These are phyloP conservation scores for Arthrinium phaeospermum DNA, from an alignment of 2,329 filamentous ascomycete species.

Conservation along the genomic window DNA sequence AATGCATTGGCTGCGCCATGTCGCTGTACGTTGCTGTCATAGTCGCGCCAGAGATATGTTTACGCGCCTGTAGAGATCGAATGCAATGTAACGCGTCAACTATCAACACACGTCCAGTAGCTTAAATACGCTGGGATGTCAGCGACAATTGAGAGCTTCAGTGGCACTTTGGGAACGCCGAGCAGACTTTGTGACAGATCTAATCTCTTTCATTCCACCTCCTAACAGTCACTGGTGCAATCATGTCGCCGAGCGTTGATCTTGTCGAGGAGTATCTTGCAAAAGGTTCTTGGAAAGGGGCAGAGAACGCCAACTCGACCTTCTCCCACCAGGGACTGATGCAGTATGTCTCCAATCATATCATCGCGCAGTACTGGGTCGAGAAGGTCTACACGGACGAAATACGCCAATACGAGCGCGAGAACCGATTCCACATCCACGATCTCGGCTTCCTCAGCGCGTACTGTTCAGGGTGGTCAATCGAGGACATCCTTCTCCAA, in stretches of 20 bases:
- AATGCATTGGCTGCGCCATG: background rate
- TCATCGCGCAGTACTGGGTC: conserved; percentile 7
- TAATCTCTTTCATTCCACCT: background rate
- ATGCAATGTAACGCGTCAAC: background rate
- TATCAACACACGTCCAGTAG: background rate
- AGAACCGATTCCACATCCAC: background rate
- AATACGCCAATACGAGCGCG: conserved; percentile 9
- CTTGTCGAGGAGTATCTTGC: conserved; percentile 1
- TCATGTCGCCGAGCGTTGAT: conserved; percentile 1
- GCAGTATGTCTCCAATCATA: background rate
- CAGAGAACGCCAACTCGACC: background rate
- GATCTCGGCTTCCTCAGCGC: background rate
- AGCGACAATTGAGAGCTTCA: background rate
- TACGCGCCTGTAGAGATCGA: background rate
- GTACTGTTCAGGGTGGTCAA: conserved; percentile 4
- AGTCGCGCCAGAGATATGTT: background rate
- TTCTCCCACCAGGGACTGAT: conserved; percentile 3
- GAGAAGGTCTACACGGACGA: conserved; percentile 5
- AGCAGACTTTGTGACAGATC: background rate
- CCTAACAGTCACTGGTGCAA: background rate
- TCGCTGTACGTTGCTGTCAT: background rate
- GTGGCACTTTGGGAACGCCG: background rate
- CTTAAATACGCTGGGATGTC: background rate
- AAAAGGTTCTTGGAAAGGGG: background rate
- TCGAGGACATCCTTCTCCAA: background rate